Evolutionary conservation across 805 yeast species (phyloP).

Genomic region (Yamadazyma akitaensis): DNA sequence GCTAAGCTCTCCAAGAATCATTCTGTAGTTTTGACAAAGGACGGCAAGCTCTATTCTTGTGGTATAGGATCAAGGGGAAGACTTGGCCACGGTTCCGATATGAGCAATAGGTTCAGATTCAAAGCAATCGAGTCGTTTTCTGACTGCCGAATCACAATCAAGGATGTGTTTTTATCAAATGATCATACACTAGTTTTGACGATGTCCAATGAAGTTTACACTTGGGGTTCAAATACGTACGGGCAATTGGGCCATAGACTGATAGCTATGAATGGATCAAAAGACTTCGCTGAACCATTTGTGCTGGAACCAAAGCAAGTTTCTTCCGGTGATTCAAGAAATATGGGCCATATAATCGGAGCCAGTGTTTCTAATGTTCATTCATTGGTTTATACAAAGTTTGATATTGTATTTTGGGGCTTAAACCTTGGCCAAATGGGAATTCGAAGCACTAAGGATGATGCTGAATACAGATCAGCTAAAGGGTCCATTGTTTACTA

Average conservation of each 20-base stretch:
- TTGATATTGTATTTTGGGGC: slow-evolving; percentile 68
- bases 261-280: slow-evolving; percentile 10
- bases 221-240: slow-evolving; percentile 77
- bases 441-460: slow-evolving; percentile 13
- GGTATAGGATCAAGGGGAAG: slow-evolving; percentile 74
- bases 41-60: slow-evolving; percentile 52
- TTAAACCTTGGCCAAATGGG: slow-evolving; percentile 82
- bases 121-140: slow-evolving; percentile 38
- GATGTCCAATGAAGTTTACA: slow-evolving; percentile 48
- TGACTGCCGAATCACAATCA: slow-evolving; percentile 17
- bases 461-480: slow-evolving; percentile 24
- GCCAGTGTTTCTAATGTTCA: slow-evolving; percentile 66
- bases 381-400: slow-evolving; percentile 54
- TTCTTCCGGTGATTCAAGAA: slow-evolving; percentile 41
- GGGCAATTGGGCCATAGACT: slow-evolving; percentile 59
- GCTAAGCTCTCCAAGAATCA: slow-evolving; percentile 63
- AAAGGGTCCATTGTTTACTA: slow-evolving; percentile 37
- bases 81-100: slow-evolving; percentile 52
- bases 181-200: slow-evolving; percentile 67
- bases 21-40: slow-evolving; percentile 55
- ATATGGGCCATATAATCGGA: slow-evolving; percentile 34
- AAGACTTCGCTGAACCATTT: slow-evolving; percentile 26
- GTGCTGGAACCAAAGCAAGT: slow-evolving; percentile 40
- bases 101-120: slow-evolving; percentile 40
- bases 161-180: slow-evolving; percentile 50